Conservation (phyloP, 2,329 filamentous ascomycete species). For the Venturia pyrina region DNA sequence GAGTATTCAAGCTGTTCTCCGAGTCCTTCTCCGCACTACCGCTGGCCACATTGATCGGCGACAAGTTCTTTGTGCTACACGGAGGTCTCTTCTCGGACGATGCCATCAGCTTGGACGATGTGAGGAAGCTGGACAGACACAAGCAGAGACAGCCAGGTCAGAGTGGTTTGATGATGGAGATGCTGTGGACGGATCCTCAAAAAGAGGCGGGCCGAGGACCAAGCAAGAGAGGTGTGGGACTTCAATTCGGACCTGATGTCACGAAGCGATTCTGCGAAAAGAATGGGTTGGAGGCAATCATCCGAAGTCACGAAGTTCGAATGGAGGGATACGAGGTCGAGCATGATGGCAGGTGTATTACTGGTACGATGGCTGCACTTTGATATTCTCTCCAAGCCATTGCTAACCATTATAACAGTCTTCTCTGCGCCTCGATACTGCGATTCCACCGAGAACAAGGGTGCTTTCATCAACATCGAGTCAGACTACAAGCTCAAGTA, state of each 20-base stretch:
- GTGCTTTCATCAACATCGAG: conserved; percentile 95
- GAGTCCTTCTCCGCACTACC: conserved; percentile 95
- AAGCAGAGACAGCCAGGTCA: conserved; percentile 89
- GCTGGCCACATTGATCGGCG: conserved; percentile 80
- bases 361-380: conserved; percentile 46
- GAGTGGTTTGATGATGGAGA: conserved; percentile 97
- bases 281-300: conserved; percentile 89
- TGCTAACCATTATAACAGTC: conserved; percentile 39
- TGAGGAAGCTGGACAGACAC: conserved; percentile 84
- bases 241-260: conserved; percentile 94
- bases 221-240: conserved; percentile 90
- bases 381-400: neutral
- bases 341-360: conserved; percentile 91
- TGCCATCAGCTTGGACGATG: conserved; percentile 82
- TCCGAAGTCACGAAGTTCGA: conserved; percentile 92
- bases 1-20: conserved; percentile 93
- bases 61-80: conserved; percentile 85
- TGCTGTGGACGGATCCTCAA: conserved; percentile 98
- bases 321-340: conserved; percentile 99
- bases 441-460: conserved; percentile 95
- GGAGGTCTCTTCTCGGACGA: conserved; percentile 95
- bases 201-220: conserved; percentile 75
- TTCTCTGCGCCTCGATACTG: conserved; percentile 98
- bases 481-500: conserved; percentile 85
- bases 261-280: conserved; percentile 95